Conservation (phyloP, 2,329 filamentous ascomycete species). For the Pseudocercospora cruenta region DNA sequence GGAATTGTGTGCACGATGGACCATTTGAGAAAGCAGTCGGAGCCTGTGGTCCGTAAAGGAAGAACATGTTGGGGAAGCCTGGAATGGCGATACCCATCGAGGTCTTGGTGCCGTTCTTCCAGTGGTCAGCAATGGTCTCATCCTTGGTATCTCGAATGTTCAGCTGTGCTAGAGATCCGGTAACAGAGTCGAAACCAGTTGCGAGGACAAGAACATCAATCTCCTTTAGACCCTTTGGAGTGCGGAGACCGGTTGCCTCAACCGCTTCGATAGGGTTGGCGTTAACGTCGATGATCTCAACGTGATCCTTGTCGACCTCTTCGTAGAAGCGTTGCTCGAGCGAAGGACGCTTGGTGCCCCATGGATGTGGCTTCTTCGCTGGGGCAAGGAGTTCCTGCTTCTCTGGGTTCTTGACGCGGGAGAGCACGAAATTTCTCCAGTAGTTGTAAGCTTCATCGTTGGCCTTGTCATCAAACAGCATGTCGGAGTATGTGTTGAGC, state of each 20-base stretch:
- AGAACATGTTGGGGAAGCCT: conserved; percentile 46
- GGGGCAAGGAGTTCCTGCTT: conserved; percentile 59
- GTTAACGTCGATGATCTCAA: conserved; percentile 47
- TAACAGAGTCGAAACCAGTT: conserved; percentile 49
- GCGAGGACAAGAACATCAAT: conserved; percentile 50
- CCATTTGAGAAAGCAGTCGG: conserved; percentile 53
- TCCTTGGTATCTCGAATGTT: conserved; percentile 40
- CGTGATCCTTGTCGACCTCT: conserved; percentile 45
- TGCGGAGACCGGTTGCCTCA: conserved; percentile 45
- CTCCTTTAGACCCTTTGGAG: conserved; percentile 46
- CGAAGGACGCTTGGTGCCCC: conserved; percentile 50
- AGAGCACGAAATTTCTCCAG: conserved; percentile 45
- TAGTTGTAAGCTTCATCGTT: conserved; percentile 46
- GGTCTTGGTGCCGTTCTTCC: conserved; percentile 47
- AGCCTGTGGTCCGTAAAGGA: conserved; percentile 51
- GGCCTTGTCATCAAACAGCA: conserved; percentile 41
- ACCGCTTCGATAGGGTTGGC: conserved; percentile 45
- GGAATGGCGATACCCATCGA: conserved; percentile 45
- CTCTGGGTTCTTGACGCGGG: conserved; percentile 54
- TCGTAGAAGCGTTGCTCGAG: conserved; percentile 52
- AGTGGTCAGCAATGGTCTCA: conserved; percentile 48
- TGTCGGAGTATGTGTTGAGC: conserved; percentile 45
- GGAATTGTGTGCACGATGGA: conserved; percentile 48
- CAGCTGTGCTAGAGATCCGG: conserved; percentile 43
- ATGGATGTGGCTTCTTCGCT: conserved; percentile 56